Evolutionary conservation across 768 basidiomycete species (phyloP).

Genomic region (Holtermanniella nyarrowii): DNA sequence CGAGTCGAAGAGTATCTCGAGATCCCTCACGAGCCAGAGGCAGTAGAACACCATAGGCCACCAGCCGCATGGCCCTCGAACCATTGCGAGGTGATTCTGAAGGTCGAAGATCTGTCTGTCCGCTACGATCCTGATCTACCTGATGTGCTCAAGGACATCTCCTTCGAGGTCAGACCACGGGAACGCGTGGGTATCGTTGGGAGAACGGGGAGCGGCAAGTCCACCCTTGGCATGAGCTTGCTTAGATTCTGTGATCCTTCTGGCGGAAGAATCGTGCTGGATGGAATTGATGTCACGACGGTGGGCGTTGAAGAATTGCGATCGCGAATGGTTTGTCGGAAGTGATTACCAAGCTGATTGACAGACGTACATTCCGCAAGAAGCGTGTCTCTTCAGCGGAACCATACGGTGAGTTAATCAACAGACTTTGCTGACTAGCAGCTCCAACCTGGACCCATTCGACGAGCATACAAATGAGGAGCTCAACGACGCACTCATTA

Average conservation of each 20-base stretch:
- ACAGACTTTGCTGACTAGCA: neutral
- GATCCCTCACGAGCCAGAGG: constrained; percentile 75
- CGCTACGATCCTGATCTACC: constrained; percentile 80
- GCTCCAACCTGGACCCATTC: constrained; percentile 44
- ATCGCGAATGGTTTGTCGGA: neutral
- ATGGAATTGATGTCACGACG: constrained; percentile 75
- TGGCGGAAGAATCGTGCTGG: constrained; percentile 64
- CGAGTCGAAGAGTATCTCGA: constrained; percentile 84
- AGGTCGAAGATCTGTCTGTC: constrained; percentile 64
- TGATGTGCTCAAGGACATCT: constrained; percentile 62
- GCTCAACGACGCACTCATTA: constrained; percentile 65
- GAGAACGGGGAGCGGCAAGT: constrained; percentile 51
- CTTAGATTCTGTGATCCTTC: constrained; percentile 74
- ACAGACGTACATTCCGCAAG: constrained; percentile 56
- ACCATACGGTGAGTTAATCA: constrained; percentile 49
- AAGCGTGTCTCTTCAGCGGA: constrained; percentile 45
- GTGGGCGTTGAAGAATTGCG: constrained; percentile 71
- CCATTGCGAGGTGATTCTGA: constrained; percentile 51
- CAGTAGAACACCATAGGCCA: constrained; percentile 61
- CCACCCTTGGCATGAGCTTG: constrained; percentile 72
- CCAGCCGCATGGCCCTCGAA: constrained; percentile 91
- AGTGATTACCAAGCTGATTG: neutral
- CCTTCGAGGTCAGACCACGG: constrained; percentile 58
- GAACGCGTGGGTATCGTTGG: constrained; percentile 74
- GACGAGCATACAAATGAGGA: constrained; percentile 68